Conservation (phyloP, 2,329 filamentous ascomycete species). For the Hypomyces perniciosus region DNA sequence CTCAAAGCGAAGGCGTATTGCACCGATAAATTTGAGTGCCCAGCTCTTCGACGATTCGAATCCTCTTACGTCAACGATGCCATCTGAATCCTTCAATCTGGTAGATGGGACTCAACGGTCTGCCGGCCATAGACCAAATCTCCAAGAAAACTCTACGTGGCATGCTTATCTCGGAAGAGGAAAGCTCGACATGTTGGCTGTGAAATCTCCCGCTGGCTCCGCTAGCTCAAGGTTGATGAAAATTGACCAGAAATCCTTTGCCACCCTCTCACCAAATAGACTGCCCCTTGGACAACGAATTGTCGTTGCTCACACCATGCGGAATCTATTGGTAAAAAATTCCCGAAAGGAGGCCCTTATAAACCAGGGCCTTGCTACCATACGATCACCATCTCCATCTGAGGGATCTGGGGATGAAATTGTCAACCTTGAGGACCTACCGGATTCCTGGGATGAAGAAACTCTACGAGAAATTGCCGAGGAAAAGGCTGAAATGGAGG, state of each 20-base stretch:
- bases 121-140: not conserved
- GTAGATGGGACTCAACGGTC: not conserved
- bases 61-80: slow-evolving; percentile 3
- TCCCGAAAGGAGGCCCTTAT: slow-evolving; percentile 14
- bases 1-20: slow-evolving; percentile 23
- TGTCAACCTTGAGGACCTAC: slow-evolving; percentile 30
- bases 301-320: slow-evolving; percentile 38
- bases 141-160: not conserved
- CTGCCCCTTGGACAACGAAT: slow-evolving; percentile 39
- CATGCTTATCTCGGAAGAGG: slow-evolving; percentile 33
- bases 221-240: slow-evolving; percentile 21
- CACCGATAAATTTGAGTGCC: slow-evolving; percentile 18
- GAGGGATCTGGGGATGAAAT: slow-evolving; percentile 35
- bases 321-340: slow-evolving; percentile 32
- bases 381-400: slow-evolving; percentile 15
- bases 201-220: slow-evolving; percentile 18
- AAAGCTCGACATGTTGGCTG: slow-evolving; percentile 19
- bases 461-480: slow-evolving; percentile 57
- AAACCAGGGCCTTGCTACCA: slow-evolving; percentile 10
- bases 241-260: slow-evolving; percentile 21
- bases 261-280: slow-evolving; percentile 17
- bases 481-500: slow-evolving; percentile 25
- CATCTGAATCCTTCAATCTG: slow-evolving; percentile 7
- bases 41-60: slow-evolving; percentile 1
- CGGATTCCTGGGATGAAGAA: slow-evolving; percentile 41